phyloP scores from a whole-genome alignment of 805 yeast genomes.

The Danielozyma ontarioensis region DNA sequence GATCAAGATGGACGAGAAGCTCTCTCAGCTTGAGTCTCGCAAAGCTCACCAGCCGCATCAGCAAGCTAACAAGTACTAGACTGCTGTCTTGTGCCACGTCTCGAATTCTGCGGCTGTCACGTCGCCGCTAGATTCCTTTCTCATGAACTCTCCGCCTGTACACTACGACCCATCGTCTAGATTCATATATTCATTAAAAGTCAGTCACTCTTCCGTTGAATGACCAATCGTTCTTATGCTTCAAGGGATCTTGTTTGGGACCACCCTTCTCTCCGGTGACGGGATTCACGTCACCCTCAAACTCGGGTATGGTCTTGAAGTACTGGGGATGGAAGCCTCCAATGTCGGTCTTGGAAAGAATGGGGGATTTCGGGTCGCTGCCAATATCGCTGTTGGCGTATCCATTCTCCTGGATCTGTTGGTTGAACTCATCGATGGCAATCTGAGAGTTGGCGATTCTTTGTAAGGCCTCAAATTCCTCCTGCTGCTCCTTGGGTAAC shows the following conservation, averaged over 20 bases:
- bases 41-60: too few relatives aligned
- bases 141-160: too few relatives aligned
- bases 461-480: slow-evolving; percentile 86
- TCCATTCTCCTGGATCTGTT: slow-evolving; percentile 28
- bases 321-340: slow-evolving; percentile 64
- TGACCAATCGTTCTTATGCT: slow-evolving; percentile 82
- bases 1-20: slow-evolving; percentile 15
- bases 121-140: too few relatives aligned
- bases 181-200: too few relatives aligned
- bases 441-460: slow-evolving; percentile 74
- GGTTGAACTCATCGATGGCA: slow-evolving; percentile 71
- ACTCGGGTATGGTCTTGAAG: slow-evolving; percentile 82
- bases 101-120: too few relatives aligned
- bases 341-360: slow-evolving; percentile 44
- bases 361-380: slow-evolving; percentile 19
- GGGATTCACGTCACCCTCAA: slow-evolving; percentile 92
- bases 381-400: slow-evolving; percentile 6
- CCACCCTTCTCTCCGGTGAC: slow-evolving; percentile 94
- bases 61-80: background rate
- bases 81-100: too few relatives aligned
- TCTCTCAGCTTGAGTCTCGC: background rate
- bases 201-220: slow-evolving; percentile 96
- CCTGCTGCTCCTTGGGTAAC: slow-evolving; percentile 76
- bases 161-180: too few relatives aligned
- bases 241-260: slow-evolving; percentile 93